A percentile compares a stretch with the other conserved stretches of the same genome.
These are phyloP conservation scores for Venturia asperata DNA, from an alignment of 2,329 filamentous ascomycete genomes.

Conservation along the genomic window DNA sequence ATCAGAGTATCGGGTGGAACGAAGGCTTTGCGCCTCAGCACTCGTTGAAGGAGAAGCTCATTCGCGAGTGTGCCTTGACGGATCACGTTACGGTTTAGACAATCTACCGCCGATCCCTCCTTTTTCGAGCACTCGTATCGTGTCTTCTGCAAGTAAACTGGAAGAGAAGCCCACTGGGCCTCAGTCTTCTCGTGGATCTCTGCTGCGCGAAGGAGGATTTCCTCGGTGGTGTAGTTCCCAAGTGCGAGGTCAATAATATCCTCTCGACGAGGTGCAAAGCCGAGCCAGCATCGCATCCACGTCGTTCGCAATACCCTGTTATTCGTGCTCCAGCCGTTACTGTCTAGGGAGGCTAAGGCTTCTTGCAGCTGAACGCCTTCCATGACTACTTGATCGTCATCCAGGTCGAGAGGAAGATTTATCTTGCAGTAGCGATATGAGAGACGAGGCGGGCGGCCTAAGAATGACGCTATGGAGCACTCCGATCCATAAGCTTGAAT, in stretches of 20 bases:
- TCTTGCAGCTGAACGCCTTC: conserved; percentile 36
- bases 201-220: conserved; percentile 34
- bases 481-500: conserved; percentile 36
- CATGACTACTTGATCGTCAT: conserved; percentile 42
- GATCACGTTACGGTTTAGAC: conserved; percentile 39
- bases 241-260: conserved; percentile 54
- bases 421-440: conserved; percentile 48
- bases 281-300: conserved; percentile 39
- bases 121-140: conserved; percentile 16
- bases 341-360: conserved; percentile 39
- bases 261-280: conserved; percentile 47
- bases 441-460: conserved; percentile 49
- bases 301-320: conserved; percentile 41
- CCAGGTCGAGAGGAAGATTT: conserved; percentile 49
- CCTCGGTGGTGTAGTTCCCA: conserved; percentile 31
- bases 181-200: conserved; percentile 26
- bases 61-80: conserved; percentile 49
- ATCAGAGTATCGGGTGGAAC: conserved; percentile 32
- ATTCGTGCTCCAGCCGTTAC: conserved; percentile 46
- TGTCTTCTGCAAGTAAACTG: conserved; percentile 27
- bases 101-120: conserved; percentile 33
- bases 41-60: conserved; percentile 51
- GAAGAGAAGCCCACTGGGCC: conserved; percentile 26
- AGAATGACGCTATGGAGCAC: conserved; percentile 46
- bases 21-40: conserved; percentile 43